Base-by-base conservation (phyloP, 2,329 filamentous ascomycete genomes). In the Acrocalymma vagum region DNA sequence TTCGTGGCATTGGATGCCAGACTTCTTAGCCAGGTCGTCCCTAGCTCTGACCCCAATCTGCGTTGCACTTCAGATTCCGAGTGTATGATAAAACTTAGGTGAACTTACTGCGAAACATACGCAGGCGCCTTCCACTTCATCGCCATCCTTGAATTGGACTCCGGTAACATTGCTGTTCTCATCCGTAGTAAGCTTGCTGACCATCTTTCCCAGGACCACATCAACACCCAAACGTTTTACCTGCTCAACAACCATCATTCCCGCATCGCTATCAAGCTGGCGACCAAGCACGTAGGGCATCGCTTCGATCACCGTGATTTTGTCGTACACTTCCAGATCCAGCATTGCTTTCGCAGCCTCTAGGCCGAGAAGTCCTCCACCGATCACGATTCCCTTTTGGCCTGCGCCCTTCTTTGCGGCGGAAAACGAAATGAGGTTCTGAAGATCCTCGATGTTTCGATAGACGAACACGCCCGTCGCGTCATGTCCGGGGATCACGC, bases 271-370 rank as follows among this genome's bases (percentile, higher is more conserved):
- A 62, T 96, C 91, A 1, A 96, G 73, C 62, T 96, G 91, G 38
- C 91, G 78, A 38, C 87, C 89, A 28, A 96, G 69, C 0, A 95
- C 86, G 88, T 90, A 96, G 54, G 81, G 73, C 60, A 91, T 93
- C 36, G 89, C 79, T 68, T 96, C 92, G 34, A 96, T 83, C 6
- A 96, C 74, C 53, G 85, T 88, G 36, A 96, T 87, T 42, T 83
- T 82, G 9, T 79, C 76, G 61, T 87, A 95, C 35, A 84, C 81
- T 55, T 88, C 79, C 7, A 96, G 74, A 62, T 95, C 90, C 75
- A 92, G 86, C 88, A 96, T 91, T 2, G 91, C 91, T 60, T 95
- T 94, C 22, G 90, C 91, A 2, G 91, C 91, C 72, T 96, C 91
- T 0, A 96, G 80, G 1, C 91, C 91, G 0, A 96, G 78, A 16